Evolutionary conservation across 2,329 filamentous ascomycete genomes (phyloP), one percentile per base, ranked within the genome.

Genomic region (Thelonectria discophora): DNA sequence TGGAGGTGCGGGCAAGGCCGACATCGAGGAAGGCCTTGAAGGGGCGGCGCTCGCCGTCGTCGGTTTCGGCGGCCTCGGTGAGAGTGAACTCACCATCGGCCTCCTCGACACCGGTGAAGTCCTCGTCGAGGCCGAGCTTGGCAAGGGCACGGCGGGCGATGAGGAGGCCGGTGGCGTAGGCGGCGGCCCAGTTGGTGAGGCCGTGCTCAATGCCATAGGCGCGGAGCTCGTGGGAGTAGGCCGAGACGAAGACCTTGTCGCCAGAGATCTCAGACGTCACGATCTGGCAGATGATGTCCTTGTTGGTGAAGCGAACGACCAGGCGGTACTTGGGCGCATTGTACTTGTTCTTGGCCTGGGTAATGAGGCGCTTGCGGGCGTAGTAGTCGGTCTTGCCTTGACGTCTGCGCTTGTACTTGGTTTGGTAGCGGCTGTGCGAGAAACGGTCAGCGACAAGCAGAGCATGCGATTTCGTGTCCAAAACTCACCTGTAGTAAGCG

Each of bases 341-440:
- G 91, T 98, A 99, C 91, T 99, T 99, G 93, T 99, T 99, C 93
- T 98, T 99, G 86, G 95, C 95, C 89, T 99, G 95, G 86, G 93
- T 94, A 88, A 98, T 95, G 83, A 99, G 88, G 79, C 95, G 91
- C 92, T 98, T 98, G 82, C 95, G 94, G 80, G 95, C 95, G 83
- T 97, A 98, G 93, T 99, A 99, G 82, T 99, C 95, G 86, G 95
- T 99, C 92, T 99, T 99, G 81, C 95, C 95, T 78, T 90, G 80
- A 74, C 92, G 89, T 84, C 95, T 90, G 81, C 95, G 94, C 88
- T 93, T 95, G 92, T 97, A 99, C 91, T 99, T 99, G 81, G 95
- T 97, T 88, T 99, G 95, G 89, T 91, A 99, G 84, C 95, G 93
- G 82, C 94, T 97, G 80, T 58, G 46, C 97, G 80, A 45, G 67